A percentile compares a stretch with the other conserved stretches of the same genome.
Evolutionary conservation across 805 yeast species (phyloP).

Genomic region (Wickerhamiella dianesei): DNA sequence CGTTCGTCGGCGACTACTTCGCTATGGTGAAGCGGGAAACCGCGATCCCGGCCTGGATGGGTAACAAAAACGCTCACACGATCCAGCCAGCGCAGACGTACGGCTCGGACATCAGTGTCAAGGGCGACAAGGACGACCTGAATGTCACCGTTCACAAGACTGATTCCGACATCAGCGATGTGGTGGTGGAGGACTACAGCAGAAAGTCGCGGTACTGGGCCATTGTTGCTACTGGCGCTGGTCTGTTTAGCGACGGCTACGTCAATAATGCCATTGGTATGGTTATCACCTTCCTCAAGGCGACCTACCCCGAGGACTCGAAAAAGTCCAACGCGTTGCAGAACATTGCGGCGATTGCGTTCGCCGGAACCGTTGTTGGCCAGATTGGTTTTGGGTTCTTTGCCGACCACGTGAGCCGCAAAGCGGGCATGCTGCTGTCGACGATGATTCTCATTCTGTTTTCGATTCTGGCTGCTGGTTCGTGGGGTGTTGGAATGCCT

Average conservation of each 20-base stretch:
- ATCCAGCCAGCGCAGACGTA: neutral
- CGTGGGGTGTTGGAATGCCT: conserved; percentile 65
- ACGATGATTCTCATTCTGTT: conserved; percentile 62
- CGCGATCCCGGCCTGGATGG: conserved; percentile 11
- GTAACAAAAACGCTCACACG: neutral
- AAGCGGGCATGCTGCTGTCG: conserved; percentile 68
- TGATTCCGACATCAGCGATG: neutral
- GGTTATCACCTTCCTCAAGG: conserved; percentile 54
- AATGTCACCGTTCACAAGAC: neutral
- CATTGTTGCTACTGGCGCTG: conserved; percentile 77
- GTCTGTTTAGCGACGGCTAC: conserved; percentile 87
- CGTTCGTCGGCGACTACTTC: conserved; percentile 2
- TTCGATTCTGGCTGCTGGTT: conserved; percentile 66
- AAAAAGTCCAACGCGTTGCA: conserved; percentile 53
- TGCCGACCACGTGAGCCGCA: conserved; percentile 71
- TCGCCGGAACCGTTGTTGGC: conserved; percentile 85
- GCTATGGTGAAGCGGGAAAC: conserved; percentile 10
- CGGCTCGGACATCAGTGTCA: neutral
- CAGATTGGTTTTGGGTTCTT: conserved; percentile 68
- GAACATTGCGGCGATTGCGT: conserved; percentile 76
- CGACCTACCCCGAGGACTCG: conserved; percentile 49
- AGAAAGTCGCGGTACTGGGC: conserved; percentile 39
- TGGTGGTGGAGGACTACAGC: neutral
- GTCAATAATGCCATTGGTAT: conserved; percentile 73
- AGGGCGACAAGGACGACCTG: neutral